Conservation (phyloP, 2,329 filamentous ascomycete genomes). For the Ascochyta fabae region DNA sequence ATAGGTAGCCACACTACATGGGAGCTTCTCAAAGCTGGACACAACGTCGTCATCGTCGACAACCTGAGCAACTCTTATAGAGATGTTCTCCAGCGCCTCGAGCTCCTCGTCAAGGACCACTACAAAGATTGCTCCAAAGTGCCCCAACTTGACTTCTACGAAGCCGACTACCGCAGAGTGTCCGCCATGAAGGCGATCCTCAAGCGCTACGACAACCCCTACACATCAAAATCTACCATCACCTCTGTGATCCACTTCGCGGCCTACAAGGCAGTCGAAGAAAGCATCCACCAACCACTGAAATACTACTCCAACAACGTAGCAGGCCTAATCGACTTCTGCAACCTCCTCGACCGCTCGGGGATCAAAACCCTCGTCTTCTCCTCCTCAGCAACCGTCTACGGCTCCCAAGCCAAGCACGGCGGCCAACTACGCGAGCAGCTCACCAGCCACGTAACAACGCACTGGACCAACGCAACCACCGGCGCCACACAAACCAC, state of each 20-base stretch:
- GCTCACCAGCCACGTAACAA: too few relatives aligned
- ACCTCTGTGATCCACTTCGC: constrained; percentile 70
- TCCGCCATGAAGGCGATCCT: constrained; percentile 14
- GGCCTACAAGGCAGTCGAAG: constrained; percentile 67
- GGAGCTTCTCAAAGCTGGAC: constrained; percentile 57
- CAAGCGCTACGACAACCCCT: constrained; percentile 2
- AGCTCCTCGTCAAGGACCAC: not conserved
- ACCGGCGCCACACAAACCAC: too few relatives aligned
- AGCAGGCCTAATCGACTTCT: constrained; percentile 63
- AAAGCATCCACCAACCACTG: constrained; percentile 64
- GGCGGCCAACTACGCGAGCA: too few relatives aligned
- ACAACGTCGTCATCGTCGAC: constrained; percentile 55
- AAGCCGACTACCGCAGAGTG: constrained; percentile 51
- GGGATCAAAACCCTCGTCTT: constrained; percentile 68
- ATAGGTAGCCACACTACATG: constrained; percentile 61
- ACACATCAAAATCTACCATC: constrained; percentile 51
- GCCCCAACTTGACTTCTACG: constrained; percentile 51
- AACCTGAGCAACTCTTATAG: constrained; percentile 49
- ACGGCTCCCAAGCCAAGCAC: too few relatives aligned
- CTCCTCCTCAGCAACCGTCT: constrained; percentile 51
- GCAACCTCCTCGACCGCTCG: constrained; percentile 60
- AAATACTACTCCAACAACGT: constrained; percentile 71
- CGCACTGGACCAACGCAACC: too few relatives aligned
- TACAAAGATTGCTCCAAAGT: constrained; percentile 3
- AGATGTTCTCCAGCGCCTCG: constrained; percentile 39